Evolutionary conservation across 345 rosid genomes (phyloP), one percentile per base, ranked within the genome.

Genomic region (Psidium guajava): DNA sequence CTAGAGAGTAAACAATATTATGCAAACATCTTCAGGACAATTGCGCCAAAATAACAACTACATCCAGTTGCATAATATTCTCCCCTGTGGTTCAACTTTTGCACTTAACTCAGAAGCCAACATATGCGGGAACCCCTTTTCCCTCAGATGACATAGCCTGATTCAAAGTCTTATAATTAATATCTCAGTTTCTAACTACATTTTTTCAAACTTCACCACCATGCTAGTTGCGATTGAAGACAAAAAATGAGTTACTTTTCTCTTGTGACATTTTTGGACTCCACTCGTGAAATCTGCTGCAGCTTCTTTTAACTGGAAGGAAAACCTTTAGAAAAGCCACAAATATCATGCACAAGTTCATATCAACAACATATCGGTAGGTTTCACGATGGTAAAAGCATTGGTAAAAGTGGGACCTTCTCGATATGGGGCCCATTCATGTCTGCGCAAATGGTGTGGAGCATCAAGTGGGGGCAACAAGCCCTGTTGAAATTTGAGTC

Each of bases 391-490:
- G 40, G 52, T 24, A 82, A 81, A 84, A 61, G 32, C 49, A 24
- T n/a, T 32, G 84, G 52, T 3, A 59, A 85, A 85, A 25, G 83
- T 22, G 56, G 32, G 83, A 93, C 99, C 99, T 95, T 97, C 99
- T 44, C 99, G 92, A 84, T 88, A 97, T 42, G 92, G 88, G 83
- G 92, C 95, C 99, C 99, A 97, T 84, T 96, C 99, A 83, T 97
- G 99, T 92, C 94, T 96, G 84, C 99, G 98, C 86, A 97, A 69
- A 92, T 97, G 98, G 86, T 96, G 99, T 8, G 99, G 99, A 85
- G 99, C 99, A 92, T 97, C 99, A 88, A 97, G 95, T 18, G 99
- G 99, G 14, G 99, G 99, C 90, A 97, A 89, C 94, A 97, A 88
- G 81, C 99, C 99, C 99, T 96, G 86, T 28, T 28, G 49, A 82